phyloP scores from a whole-genome alignment of 306 rosid species.

The Erythrophleum fordii region DNA sequence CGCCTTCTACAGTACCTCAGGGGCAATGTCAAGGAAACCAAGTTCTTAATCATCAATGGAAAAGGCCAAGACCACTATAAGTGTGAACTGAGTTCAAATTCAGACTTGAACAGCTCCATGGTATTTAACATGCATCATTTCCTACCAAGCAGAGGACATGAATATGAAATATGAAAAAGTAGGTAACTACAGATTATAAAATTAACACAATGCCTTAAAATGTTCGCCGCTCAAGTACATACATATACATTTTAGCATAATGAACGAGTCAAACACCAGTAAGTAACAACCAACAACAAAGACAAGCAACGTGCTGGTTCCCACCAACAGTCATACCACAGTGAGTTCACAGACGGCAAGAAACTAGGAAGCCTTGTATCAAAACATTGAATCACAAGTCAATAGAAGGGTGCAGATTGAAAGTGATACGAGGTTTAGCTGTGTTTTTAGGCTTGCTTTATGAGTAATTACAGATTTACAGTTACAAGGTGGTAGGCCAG shows the following conservation, averaged over 20 bases:
- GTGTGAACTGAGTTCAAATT: too few relatives aligned
- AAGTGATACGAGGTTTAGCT: neutral
- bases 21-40: too few relatives aligned
- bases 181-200: too few relatives aligned
- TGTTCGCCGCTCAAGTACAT: neutral
- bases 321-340: neutral
- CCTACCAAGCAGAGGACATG: too few relatives aligned
- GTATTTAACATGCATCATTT: too few relatives aligned
- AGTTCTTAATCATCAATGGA: too few relatives aligned
- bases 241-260: neutral
- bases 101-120: too few relatives aligned
- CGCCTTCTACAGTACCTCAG: conserved; percentile 79
- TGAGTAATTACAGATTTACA: neutral
- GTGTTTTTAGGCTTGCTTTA: neutral
- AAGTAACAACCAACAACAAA: neutral
- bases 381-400: neutral
- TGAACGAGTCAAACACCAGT: neutral
- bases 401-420: conserved; percentile 1
- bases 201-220: conserved; percentile 1
- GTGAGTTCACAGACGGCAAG: neutral
- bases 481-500: neutral
- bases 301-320: neutral
- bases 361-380: neutral
- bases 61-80: too few relatives aligned
- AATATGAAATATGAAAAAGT: too few relatives aligned